Conservation (phyloP, 2,329 filamentous ascomycete genomes). For the Arthrobotrys entomopaga region DNA sequence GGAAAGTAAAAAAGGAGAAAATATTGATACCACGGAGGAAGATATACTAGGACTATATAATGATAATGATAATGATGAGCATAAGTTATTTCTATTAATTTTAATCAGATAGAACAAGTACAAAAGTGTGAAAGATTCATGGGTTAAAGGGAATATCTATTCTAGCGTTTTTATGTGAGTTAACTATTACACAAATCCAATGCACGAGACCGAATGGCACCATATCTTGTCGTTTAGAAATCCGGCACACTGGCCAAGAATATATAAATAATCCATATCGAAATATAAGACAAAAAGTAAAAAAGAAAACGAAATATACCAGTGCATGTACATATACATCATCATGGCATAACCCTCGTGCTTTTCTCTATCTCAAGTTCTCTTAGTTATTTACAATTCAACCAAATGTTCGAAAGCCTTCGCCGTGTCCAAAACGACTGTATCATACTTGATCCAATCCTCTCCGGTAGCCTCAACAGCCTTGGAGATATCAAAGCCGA, state of each 20-base stretch:
- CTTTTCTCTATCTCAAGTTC: not conserved
- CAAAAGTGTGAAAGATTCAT: no score
- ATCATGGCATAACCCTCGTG: not conserved
- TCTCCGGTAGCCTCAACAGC: constrained; percentile 59
- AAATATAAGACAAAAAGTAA: no score
- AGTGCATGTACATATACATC: not conserved
- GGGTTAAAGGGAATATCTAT: no score
- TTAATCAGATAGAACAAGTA: no score
- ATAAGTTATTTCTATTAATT: no score
- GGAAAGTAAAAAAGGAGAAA: not conserved
- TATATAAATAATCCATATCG: no score
- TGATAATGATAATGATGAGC: no score
- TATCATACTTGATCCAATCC: constrained; percentile 57
- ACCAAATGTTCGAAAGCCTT: constrained; percentile 59
- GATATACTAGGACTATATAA: no score
- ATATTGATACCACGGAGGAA: no score
- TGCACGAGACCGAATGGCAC: not conserved
- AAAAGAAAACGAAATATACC: constrained; percentile 2
- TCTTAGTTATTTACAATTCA: not conserved
- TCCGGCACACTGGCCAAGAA: no score
- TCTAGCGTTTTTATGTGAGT: no score
- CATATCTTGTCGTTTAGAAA: not conserved
- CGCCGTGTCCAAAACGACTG: constrained; percentile 61
- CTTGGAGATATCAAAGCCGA: constrained; percentile 59
- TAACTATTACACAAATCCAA: no score